Evolutionary conservation across 768 basidiomycete species (phyloP).

Genomic region (Trametes cingulata): DNA sequence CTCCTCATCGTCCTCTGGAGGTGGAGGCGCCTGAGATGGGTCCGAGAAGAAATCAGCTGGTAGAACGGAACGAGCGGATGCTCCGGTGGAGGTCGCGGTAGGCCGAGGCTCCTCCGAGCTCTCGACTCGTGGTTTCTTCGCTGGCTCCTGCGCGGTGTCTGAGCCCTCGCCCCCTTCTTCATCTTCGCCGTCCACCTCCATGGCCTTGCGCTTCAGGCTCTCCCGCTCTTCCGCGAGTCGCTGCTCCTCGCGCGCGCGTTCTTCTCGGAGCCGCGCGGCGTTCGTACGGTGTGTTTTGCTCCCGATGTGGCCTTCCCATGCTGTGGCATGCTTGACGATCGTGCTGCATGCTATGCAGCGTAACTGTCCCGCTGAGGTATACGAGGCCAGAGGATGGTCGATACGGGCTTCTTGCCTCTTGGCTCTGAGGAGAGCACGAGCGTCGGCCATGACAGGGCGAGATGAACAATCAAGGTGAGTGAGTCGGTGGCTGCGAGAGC

Average conservation of each 20-base stretch:
- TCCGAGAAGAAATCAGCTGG: conserved; percentile 85
- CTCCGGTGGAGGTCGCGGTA: conserved; percentile 12
- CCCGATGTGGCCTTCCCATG: conserved; percentile 87
- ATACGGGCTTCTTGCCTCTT: conserved; percentile 77
- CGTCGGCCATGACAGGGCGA: conserved; percentile 62
- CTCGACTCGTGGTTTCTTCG: conserved; percentile 34
- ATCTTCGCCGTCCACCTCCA: conserved; percentile 38
- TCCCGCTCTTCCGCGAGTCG: conserved; percentile 38
- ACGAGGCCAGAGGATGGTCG: conserved; percentile 71
- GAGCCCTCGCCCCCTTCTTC: conserved; percentile 29
- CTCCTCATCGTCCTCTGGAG: conserved; percentile 29
- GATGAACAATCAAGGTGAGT: not conserved
- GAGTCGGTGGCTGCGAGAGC: not conserved
- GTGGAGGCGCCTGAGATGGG: conserved; percentile 50
- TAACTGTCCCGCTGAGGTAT: conserved; percentile 64
- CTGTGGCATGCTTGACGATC: conserved; percentile 70
- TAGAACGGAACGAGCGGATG: conserved; percentile 36
- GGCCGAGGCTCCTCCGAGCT: conserved; percentile 14
- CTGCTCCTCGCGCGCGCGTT: conserved; percentile 41
- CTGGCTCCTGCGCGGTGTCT: conserved; percentile 7
- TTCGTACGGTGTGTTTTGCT: conserved; percentile 77
- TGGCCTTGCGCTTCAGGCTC: conserved; percentile 35
- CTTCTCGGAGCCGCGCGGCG: conserved; percentile 58
- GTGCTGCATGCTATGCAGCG: conserved; percentile 66
- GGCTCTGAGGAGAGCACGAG: conserved; percentile 79